Evolutionary conservation across 1,284 basidiomycete genomes (phyloP), one percentile per base, ranked within the genome.

Genomic region (Leucoagaricus sp.): DNA sequence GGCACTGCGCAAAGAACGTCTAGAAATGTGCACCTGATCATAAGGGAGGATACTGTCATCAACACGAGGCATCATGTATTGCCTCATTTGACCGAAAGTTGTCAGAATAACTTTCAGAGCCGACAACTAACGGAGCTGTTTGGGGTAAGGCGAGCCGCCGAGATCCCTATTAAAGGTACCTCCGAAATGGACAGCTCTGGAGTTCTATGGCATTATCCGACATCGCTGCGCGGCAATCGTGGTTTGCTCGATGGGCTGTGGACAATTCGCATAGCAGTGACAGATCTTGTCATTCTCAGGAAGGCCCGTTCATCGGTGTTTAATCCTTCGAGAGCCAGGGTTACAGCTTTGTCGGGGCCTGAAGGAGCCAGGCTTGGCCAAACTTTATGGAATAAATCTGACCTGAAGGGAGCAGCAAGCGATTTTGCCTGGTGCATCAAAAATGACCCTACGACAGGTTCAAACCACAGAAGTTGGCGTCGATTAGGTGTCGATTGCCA

Each of bases 11-110:
- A 41, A 40, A 25, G 48, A 49, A 49, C 29, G 21, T 38, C 10
- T 23, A 26, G 48, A 26, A 38, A 19, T 21, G 15, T 9, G 10
- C 15, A 34, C 17, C 23, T 25, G 47, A 34, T 34, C 31, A 15
- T 42, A 45, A 15, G 36, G 36, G 17, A n/a, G 19, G 23, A 44
- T 36, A 45, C 28, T 42, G 51, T 53, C 51, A 53, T 33, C 45
- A 44, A 45, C 51, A 53, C 31, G 51, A 53, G 51, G 51, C 51
- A 17, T n/a, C n/a, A n/a, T n/a, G n/a, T n/a, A n/a, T n/a, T 38
- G 29, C 12, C 19, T 15, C 26, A 12, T 36, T 28, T 7, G 9
- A 25, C 15, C 38, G 25, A 2, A 26, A 41, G n/a, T 19, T 40
- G 49, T 41, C 49, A 50, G 25, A 23, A 7, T 28, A 34, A 50